Evolutionary conservation across 345 rosid species (phyloP).

Genomic region (Geranium rotundifolium): DNA sequence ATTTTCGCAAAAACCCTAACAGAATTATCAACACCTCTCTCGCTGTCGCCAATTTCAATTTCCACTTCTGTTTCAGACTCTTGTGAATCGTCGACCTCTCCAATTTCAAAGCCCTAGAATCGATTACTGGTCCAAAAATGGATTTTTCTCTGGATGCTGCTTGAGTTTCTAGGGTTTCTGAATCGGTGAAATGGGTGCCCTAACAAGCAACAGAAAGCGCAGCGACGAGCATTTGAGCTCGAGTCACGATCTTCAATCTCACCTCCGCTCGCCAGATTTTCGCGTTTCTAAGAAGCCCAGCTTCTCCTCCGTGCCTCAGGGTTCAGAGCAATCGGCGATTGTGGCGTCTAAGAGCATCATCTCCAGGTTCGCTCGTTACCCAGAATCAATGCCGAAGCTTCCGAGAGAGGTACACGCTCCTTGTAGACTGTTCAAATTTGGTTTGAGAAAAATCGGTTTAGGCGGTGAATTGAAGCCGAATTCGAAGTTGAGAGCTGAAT

Average conservation of each 20-base stretch:
- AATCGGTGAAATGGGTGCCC: too few relatives aligned
- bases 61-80: too few relatives aligned
- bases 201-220: too few relatives aligned
- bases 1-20: too few relatives aligned
- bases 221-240: too few relatives aligned
- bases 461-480: slow-evolving; percentile 9
- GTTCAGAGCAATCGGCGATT: slow-evolving; percentile 11
- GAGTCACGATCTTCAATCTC: neutral
- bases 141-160: too few relatives aligned
- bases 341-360: slow-evolving; percentile 27
- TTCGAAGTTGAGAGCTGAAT: neutral
- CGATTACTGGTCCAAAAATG: too few relatives aligned
- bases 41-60: too few relatives aligned
- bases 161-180: too few relatives aligned
- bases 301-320: slow-evolving; percentile 26
- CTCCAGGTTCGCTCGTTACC: slow-evolving; percentile 60
- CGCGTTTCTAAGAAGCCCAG: slow-evolving; percentile 50
- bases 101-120: too few relatives aligned
- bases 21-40: too few relatives aligned
- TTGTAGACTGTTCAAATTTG: slow-evolving; percentile 44
- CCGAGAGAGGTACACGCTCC: slow-evolving; percentile 73
- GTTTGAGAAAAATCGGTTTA: slow-evolving; percentile 12
- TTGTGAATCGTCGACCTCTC: too few relatives aligned
- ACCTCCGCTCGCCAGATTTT: slow-evolving; percentile 25
- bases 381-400: slow-evolving; percentile 39